Conservation (phyloP, 2,329 filamentous ascomycete genomes). For the Penicillium palitans region DNA sequence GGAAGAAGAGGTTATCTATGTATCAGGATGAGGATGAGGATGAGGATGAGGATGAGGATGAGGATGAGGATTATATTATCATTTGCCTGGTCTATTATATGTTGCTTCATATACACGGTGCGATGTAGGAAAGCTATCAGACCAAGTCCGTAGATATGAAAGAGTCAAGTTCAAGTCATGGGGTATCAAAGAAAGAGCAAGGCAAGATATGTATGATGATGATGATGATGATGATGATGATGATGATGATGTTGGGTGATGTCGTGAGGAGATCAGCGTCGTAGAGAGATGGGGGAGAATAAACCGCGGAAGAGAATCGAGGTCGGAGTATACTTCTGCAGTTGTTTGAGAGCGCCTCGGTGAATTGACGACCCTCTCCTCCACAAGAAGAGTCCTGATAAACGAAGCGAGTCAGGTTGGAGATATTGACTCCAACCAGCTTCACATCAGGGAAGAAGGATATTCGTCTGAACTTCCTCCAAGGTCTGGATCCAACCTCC, state of each 20-base stretch:
- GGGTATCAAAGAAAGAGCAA: background rate
- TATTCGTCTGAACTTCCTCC: constrained; percentile 36
- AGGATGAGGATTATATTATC: background rate
- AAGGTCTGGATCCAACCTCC: constrained; percentile 35
- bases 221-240: too few relatives aligned
- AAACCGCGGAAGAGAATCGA: background rate
- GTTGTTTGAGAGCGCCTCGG: too few relatives aligned
- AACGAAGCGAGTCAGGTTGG: background rate
- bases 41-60: background rate
- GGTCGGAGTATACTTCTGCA: background rate
- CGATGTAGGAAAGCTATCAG: background rate
- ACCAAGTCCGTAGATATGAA: background rate
- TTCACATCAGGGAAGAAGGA: constrained; percentile 30
- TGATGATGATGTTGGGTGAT: too few relatives aligned
- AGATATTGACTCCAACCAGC: background rate
- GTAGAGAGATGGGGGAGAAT: background rate
- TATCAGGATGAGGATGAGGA: background rate
- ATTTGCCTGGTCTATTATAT: background rate
- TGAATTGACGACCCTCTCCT: too few relatives aligned
- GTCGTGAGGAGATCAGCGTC: background rate
- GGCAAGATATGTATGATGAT: background rate
- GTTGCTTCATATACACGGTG: background rate
- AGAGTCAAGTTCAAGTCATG: background rate
- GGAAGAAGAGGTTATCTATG: background rate
- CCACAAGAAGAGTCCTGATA: too few relatives aligned